Evolutionary conservation across 768 basidiomycete genomes (phyloP), one percentile per base, ranked within the genome.

Genomic region (Leccinum imitatum): DNA sequence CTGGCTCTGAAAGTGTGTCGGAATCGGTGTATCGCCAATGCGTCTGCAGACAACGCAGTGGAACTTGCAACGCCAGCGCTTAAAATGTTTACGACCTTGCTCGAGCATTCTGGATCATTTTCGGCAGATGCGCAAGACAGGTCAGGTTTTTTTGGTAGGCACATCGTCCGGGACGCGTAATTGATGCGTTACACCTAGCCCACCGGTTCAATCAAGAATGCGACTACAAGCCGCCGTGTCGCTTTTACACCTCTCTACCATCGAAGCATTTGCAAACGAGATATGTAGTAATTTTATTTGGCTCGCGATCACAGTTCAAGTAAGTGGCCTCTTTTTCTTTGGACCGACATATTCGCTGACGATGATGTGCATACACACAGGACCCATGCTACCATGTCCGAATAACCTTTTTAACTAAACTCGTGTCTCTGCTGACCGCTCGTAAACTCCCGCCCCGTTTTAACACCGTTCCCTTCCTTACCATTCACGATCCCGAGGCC

Each of bases 371-470:
- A 54, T 41, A 17, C 19, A 17, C 35, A 23, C 68, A 97, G 92
- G 96, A 99, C 67, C 79, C 92, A 1, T 92, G 88, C 67, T 97
- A 87, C 71, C 85, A 93, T 63, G 92, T 98, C 50, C 90, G 97
- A 48, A 77, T 85, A 58, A 75, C 67, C 4, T 95, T 96, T 77
- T 71, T 98, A 54, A 82, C 77, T 25, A 97, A 97, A 73, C 77
- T 95, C 2, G 74, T 89, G 11, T 69, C 78, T 10, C 76, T 91
- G 25, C 73, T 95, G n/a, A 80, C 84, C 50, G 70, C 76, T 3
- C 82, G 85, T 37, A 87, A 89, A 73, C 75, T 95, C 3, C 80
- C 86, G 15, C 73, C 87, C 1, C 81, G 84, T 19, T 95, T 88
- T 76, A 93, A 95, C 69, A 78, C 91, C 50, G 84, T 97, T 58